Evolutionary conservation across 371 early-diverging fungal genomes (phyloP), one percentile per base, ranked within the genome.

Genomic region (Syncephalastrum monosporum): DNA sequence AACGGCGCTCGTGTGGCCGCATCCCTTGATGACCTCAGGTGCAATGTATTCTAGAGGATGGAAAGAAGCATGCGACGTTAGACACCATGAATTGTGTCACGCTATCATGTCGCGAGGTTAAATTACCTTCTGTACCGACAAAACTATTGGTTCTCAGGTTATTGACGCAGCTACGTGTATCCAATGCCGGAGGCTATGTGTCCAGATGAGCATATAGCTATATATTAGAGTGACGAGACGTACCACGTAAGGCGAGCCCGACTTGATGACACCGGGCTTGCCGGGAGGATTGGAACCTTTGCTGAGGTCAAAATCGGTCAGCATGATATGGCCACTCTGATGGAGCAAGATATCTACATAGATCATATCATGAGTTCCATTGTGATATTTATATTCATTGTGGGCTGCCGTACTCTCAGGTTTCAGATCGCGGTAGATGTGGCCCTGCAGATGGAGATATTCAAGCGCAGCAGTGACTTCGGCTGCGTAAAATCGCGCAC

Each of bases 381-480:
- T 7, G 27, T 33, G 10, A 33, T 3, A 10, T 1, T 33, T 10
- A 10, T 2, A 12, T 47, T 47, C 33, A 38, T 43, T 19, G n/a
- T 1, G n/a, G n/a, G 13, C n/a, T 21, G n/a, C 69, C 84, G 79
- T 82, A 91, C 95, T 99, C 65, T 99, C 99, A 25, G 99, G 99
- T 69, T 99, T 99, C 60, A 99, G 75, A 73, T 99, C 99, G 48
- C 99, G 79, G 75, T 99, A 99, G 42, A 99, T 93, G 60, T 93
- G 94, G 0, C 96, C 97, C 74, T 91, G 90, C 29, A 93, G 75
- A 70, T 98, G 99, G 60, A 99, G 77, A 64, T 95, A 96, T 65
- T 97, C 98, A 25, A 99, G 80, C 5, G 93, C 88, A 1, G 80
- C 77, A 57, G 94, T 84, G 12, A 99, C 95, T 68, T 99, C 99